A percentile compares a stretch with the other conserved stretches of the same genome.
These are phyloP conservation scores for Trichoderma guizhouense DNA, from an alignment of 2,329 filamentous ascomycete species.

Conservation along the genomic window DNA sequence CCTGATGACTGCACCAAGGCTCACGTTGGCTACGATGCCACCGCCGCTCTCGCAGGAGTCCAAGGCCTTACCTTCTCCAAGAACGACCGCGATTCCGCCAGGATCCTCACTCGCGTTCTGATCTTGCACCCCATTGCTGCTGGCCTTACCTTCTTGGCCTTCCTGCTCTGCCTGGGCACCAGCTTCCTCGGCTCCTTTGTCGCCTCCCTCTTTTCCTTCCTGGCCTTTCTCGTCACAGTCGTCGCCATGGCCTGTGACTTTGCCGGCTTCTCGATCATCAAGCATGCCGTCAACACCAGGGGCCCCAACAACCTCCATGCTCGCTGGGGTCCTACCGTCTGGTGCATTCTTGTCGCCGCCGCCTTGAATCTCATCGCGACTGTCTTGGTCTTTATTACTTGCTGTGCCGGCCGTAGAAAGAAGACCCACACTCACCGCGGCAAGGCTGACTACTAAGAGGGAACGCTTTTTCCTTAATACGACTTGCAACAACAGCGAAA, in stretches of 20 bases:
- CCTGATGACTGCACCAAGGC: constrained; percentile 48
- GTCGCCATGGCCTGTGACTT: constrained; percentile 55
- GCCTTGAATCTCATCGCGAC: constrained; percentile 54
- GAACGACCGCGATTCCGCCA: constrained; percentile 43
- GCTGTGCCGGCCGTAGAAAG: constrained; percentile 51
- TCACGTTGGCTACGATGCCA: constrained; percentile 55
- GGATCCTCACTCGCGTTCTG: constrained; percentile 55
- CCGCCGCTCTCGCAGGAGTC: constrained; percentile 39
- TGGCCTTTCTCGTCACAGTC: constrained; percentile 50
- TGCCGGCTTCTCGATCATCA: constrained; percentile 53
- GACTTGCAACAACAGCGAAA: background rate
- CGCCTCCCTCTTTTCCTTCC: constrained; percentile 47
- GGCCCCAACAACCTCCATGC: constrained; percentile 40
- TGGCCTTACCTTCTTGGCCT: constrained; percentile 56
- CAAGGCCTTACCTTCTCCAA: constrained; percentile 41
- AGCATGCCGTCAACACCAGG: constrained; percentile 51
- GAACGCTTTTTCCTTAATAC: constrained; percentile 19
- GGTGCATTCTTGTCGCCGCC: constrained; percentile 56
- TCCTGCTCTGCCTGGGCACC: constrained; percentile 51
- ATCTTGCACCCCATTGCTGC: constrained; percentile 60
- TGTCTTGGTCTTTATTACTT: constrained; percentile 58
- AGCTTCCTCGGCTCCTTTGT: constrained; percentile 52
- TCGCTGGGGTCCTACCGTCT: constrained; percentile 52
- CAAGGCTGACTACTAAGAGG: constrained; percentile 6
- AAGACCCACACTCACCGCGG: constrained; percentile 27